Evolutionary conservation across 2,329 filamentous ascomycete genomes (phyloP), one percentile per base, ranked within the genome.

Genomic region (Claviceps capensis): DNA sequence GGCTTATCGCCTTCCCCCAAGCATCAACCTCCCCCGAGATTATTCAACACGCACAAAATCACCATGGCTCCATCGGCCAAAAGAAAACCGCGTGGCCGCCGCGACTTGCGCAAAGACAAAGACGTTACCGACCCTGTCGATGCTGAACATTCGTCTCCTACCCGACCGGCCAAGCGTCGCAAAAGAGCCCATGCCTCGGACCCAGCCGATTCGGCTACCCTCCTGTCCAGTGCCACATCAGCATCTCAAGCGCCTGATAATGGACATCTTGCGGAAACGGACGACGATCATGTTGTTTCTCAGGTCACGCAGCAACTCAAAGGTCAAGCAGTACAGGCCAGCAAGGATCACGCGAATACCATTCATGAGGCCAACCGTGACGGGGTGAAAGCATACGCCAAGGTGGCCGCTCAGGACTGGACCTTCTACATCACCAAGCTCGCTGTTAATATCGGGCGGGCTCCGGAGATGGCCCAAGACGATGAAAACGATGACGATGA

Each of bases 391-490:
- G 87, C 87, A 38, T 93, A 87, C 65, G 87, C 86, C 52, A 91
- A 91, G 70, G 83, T 93, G 55, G 82, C 86, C 19, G 87, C 85
- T 16, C 79, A 82, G 57, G 84, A 88, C 63, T 93, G 87, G 87
- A 89, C 86, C 9, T 93, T 85, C 67, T 91, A 88, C 63, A 81
- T 91, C 54, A 85, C 83, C 55, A 82, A 83, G 56, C 75, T 88
- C n/a, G 75, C 76, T 50, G 79, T 89, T 62, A 82, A 85, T 58
- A 89, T 93, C 57, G 87, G 87, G 44, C 81, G 87, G 56, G 79
- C 80, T 17, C 78, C 80, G 4, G 81, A 85, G 54, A 59, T 64
- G 40, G 56, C 64, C 51, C 61, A 65, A 53, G 57, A 69, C 59
- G 59, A 62, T 55, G 56, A 71, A 34, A 66, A 70, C 7, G 69